These are phyloP conservation scores for Mortierella sp. DNA, from an alignment of 371 early-diverging fungal species.

Conservation along the genomic window DNA sequence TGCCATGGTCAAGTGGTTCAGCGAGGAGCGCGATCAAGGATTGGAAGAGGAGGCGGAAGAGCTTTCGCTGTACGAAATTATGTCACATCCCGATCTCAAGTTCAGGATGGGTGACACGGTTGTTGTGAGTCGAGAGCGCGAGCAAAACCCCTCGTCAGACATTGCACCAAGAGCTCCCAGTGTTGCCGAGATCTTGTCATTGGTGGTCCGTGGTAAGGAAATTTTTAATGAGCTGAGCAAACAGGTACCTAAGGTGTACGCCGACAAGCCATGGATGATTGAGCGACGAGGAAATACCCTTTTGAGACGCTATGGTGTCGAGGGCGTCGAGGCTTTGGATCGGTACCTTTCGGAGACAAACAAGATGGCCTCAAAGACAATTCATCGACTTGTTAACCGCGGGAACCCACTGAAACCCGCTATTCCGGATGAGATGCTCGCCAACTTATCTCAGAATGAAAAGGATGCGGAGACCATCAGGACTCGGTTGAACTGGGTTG, in stretches of 20 bases:
- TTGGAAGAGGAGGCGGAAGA: constrained; percentile 47
- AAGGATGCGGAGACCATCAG: constrained; percentile 48
- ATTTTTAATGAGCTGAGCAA: constrained; percentile 38
- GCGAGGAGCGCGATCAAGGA: constrained; percentile 57
- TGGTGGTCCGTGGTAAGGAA: constrained; percentile 51
- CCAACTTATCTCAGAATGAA: constrained; percentile 32
- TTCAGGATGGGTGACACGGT: constrained; percentile 53
- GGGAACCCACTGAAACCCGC: constrained; percentile 39
- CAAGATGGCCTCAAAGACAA: constrained; percentile 38
- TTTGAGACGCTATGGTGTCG: constrained; percentile 49
- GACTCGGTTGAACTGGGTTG: constrained; percentile 60
- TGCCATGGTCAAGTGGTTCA: constrained; percentile 62
- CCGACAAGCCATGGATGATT: constrained; percentile 27
- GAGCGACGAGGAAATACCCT: constrained; percentile 35
- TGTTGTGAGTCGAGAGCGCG: constrained; percentile 54
- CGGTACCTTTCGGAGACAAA: constrained; percentile 55
- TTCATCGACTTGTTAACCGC: constrained; percentile 40
- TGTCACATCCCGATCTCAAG: constrained; percentile 58
- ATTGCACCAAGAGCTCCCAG: constrained; percentile 56
- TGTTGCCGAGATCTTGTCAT: constrained; percentile 41
- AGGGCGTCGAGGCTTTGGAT: constrained; percentile 57
- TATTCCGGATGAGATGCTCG: constrained; percentile 34
- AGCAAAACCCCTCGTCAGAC: constrained; percentile 46
- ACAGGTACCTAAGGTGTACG: background rate
- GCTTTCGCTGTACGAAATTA: constrained; percentile 52